These are phyloP conservation scores for Entomortierella chlamydospora DNA, from an alignment of 192 early-diverging fungal species.

Conservation along the genomic window DNA sequence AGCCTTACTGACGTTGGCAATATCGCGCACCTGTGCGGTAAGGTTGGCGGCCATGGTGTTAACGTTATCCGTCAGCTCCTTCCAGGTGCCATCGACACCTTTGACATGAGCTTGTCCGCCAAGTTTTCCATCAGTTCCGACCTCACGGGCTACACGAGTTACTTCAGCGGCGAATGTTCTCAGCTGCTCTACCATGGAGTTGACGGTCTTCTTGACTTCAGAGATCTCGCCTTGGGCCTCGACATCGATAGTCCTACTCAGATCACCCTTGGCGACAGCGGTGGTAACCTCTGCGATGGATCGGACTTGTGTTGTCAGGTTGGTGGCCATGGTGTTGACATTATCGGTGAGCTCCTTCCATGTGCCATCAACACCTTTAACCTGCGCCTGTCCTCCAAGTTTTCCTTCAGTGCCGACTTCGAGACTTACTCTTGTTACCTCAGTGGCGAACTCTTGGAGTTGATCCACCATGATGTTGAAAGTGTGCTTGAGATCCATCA, in stretches of 20 bases:
- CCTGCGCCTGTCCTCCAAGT: conserved; percentile 70
- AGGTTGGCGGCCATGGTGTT: no score
- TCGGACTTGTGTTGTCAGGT: conserved; percentile 66
- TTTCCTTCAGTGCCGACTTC: conserved; percentile 74
- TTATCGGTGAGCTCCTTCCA: conserved; percentile 73
- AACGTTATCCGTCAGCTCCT: no score
- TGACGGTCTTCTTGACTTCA: no score
- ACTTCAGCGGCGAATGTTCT: no score
- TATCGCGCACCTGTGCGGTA: no score
- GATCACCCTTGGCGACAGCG: conserved; percentile 72
- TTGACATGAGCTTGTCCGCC: no score
- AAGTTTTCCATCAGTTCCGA: no score
- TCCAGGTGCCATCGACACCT: no score
- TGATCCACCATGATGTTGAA: conserved; percentile 76
- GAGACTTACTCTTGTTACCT: conserved; percentile 69
- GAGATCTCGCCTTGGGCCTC: conserved; percentile 64
- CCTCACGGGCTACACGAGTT: no score
- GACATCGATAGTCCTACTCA: conserved; percentile 66
- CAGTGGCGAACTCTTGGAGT: conserved; percentile 69
- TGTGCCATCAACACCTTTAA: conserved; percentile 67
- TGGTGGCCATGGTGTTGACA: conserved; percentile 54
- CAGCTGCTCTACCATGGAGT: no score
- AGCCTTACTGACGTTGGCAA: no score
- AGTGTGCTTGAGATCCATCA: conserved; percentile 70
- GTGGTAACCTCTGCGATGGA: conserved; percentile 69